Evolutionary conservation across 202 grass and related monocot species (phyloP), one percentile per base, ranked within the genome.

Genomic region (Saccharum hybrid): DNA sequence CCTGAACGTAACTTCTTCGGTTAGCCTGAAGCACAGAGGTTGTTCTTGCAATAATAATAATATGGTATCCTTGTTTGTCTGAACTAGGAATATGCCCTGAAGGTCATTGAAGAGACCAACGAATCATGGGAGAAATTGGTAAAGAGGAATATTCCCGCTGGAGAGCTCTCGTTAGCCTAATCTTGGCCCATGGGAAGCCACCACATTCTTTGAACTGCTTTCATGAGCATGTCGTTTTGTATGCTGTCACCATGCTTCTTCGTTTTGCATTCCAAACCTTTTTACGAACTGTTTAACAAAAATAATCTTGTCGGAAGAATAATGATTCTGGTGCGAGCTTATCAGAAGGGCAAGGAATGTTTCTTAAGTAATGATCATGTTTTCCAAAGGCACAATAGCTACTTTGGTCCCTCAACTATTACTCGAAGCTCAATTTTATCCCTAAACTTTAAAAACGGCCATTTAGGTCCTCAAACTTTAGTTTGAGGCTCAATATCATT

Each of bases 91-190:
- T 96, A 94, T 89, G 93, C 96, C n/a, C 85, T 99, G 68, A 99
- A 99, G 86, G 88, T 99, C 51, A 99, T 96, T 71, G 31, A 86
- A 60, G 96, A 99, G 85, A 99, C 96, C 6, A 99, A 96, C 10
- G 91, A 99, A 79, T 96, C 96, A 59, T 99, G 96, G 96, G 91
- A 72, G 68, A 91, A 96, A 85, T 65, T 99, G 68, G 88, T 99
- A 79, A 99, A 96, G 76, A 90, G 96, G 91, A 92, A 92, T 37
- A 80, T 94, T 84, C 89, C 96, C 13, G 86, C 96, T 68, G 96
- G 96, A 83, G 96, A 96, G 80, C 93, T 99, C 54, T 96, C 93
- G 6, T 86, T 99, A 73, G 83, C 85, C 40, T 98, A 84, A 93
- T n/a, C n/a, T n/a, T n/a, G n/a, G n/a, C n/a, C n/a, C n/a, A 93